A percentile compares a stretch with the other conserved stretches of the same genome.
Evolutionary conservation across 1,284 basidiomycete species (phyloP).

Genomic region (Ceratorhiza oryzae-sativae): DNA sequence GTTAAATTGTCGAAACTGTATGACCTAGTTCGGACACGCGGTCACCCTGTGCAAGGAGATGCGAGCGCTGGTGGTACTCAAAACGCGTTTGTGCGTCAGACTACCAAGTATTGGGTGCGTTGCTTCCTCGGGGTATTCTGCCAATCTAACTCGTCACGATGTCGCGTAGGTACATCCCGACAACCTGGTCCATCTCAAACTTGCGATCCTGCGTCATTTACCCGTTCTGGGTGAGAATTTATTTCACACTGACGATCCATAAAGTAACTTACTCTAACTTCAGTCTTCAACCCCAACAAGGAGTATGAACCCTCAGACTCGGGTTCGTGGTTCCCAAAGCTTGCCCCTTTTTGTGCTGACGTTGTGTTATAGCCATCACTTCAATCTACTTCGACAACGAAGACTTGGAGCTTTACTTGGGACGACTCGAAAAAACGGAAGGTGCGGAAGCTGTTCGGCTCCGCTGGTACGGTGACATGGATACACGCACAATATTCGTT

Average conservation of each 20-base stretch:
- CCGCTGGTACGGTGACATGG: conserved; percentile 96
- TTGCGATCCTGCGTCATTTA: conserved; percentile 91
- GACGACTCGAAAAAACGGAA: conserved; percentile 97
- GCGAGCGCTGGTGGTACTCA: conserved; percentile 93
- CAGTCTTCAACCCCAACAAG: conserved; percentile 96
- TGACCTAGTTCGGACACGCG: conserved; percentile 93
- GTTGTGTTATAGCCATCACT: conserved; percentile 67
- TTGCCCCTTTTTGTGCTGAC: background rate
- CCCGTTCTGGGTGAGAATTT: conserved; percentile 79
- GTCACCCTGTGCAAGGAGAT: conserved; percentile 93
- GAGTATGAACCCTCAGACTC: conserved; percentile 91
- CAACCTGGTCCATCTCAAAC: conserved; percentile 94
- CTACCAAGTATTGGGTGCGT: conserved; percentile 97
- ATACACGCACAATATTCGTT: conserved; percentile 79
- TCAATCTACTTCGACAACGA: conserved; percentile 96
- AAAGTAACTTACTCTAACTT: conserved; percentile 3
- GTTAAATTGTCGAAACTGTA: conserved; percentile 97
- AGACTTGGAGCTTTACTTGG: conserved; percentile 96
- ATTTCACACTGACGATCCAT: background rate
- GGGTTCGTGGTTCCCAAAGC: conserved; percentile 56
- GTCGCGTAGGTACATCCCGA: conserved; percentile 82
- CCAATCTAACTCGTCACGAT: conserved; percentile 1
- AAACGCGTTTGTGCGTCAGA: conserved; percentile 96
- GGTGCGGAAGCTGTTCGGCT: conserved; percentile 96
- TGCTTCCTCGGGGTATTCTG: background rate